A percentile compares a stretch with the other conserved stretches of the same genome.
Evolutionary conservation across 768 basidiomycete species (phyloP).

Genomic region (Sporobolomyces pararoseus): DNA sequence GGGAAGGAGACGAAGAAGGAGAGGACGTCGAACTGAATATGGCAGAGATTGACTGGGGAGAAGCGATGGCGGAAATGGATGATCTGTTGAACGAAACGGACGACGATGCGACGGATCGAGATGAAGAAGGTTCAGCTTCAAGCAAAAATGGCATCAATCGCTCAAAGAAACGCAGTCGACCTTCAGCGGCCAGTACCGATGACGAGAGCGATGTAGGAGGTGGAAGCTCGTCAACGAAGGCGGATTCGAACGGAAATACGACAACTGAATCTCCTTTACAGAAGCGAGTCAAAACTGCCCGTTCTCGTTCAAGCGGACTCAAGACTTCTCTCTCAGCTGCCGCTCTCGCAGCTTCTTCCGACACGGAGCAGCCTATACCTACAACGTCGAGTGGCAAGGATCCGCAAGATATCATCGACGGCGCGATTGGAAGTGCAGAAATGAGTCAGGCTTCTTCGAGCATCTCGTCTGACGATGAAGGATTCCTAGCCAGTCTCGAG

Average conservation of each 20-base stretch:
- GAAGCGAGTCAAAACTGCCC: constrained; percentile 38
- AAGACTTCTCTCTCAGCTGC: constrained; percentile 32
- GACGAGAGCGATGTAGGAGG: constrained; percentile 25
- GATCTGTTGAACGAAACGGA: constrained; percentile 60
- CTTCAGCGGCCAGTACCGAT: constrained; percentile 8
- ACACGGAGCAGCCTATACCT: not conserved
- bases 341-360: constrained; percentile 5
- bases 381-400: too few relatives aligned
- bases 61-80: constrained; percentile 80
- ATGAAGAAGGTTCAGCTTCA: not conserved
- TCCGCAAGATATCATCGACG: not conserved
- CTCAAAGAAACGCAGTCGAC: constrained; percentile 5
- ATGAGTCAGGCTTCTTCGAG: constrained; percentile 32
- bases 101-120: constrained; percentile 31
- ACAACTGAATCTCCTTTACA: constrained; percentile 31
- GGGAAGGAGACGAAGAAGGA: constrained; percentile 38
- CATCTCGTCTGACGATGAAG: constrained; percentile 37
- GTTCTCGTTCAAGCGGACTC: constrained; percentile 16
- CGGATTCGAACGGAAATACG: not conserved
- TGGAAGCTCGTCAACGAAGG: not conserved
- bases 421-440: not conserved
- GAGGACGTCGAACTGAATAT: constrained; percentile 56
- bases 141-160: not conserved
- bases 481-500: constrained; percentile 31
- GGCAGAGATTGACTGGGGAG: constrained; percentile 71